A percentile compares a stretch with the other conserved stretches of the same genome.
phyloP scores from a whole-genome alignment of 2,329 filamentous ascomycete species.

The Pseudocercospora macadamiae region DNA sequence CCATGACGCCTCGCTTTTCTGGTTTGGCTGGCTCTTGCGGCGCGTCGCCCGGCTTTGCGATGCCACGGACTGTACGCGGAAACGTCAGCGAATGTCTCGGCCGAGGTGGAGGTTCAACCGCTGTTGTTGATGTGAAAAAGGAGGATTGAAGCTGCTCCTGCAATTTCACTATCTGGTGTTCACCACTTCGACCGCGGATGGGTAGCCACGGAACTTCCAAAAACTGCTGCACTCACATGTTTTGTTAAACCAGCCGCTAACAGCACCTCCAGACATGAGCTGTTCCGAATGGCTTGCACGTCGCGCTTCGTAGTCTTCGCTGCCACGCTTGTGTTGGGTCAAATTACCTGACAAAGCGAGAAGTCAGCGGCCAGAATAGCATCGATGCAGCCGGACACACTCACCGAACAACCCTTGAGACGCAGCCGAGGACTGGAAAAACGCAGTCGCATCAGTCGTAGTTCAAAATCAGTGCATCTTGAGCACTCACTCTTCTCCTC shows the following conservation, averaged over 20 bases:
- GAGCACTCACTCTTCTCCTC: constrained; percentile 24
- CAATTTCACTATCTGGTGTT: no score
- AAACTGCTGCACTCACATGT: constrained; percentile 21
- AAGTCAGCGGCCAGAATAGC: neutral
- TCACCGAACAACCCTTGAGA: constrained; percentile 33
- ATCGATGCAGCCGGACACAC: neutral
- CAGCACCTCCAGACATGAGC: constrained; percentile 21
- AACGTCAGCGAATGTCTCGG: neutral
- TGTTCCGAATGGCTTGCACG: constrained; percentile 34
- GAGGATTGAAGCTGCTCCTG: no score
- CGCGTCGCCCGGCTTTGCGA: constrained; percentile 18
- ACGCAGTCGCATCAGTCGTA: no score
- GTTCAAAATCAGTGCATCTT: no score
- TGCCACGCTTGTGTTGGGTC: constrained; percentile 35
- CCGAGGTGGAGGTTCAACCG: neutral
- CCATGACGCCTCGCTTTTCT: constrained; percentile 30
- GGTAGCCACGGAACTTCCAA: no score
- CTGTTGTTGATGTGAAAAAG: no score
- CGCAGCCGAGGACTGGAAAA: constrained; percentile 27
- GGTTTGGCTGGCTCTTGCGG: constrained; percentile 8
- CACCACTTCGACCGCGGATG: no score
- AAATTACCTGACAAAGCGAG: constrained; percentile 25
- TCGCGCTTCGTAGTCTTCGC: constrained; percentile 37
- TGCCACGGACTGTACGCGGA: constrained; percentile 24
- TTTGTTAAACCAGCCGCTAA: constrained; percentile 34